Conservation (phyloP, 495 filamentous ascomycete species). For the Paragyromitra xinjiangensis region DNA sequence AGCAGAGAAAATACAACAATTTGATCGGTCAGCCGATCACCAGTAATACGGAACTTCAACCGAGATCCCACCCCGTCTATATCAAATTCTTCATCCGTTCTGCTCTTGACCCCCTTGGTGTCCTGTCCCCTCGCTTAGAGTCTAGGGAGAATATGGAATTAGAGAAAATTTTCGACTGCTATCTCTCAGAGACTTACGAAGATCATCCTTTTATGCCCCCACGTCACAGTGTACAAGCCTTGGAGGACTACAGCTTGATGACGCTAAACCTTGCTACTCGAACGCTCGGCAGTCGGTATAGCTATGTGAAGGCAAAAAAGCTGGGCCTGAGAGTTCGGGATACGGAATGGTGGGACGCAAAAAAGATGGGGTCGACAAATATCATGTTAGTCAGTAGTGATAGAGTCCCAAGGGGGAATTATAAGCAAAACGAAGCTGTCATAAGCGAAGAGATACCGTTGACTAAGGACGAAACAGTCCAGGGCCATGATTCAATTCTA, state of each 20-base stretch:
- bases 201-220: not conserved
- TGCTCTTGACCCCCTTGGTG: not conserved
- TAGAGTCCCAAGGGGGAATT: conserved; percentile 7
- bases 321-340: not conserved
- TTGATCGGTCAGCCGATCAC: not conserved
- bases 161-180: conserved; percentile 4
- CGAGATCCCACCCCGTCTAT: not conserved
- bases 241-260: conserved; percentile 9
- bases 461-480: too few relatives aligned
- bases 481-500: not conserved
- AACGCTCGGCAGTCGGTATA: conserved; percentile 3
- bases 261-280: not conserved
- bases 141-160: not conserved
- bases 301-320: not conserved
- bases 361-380: not conserved
- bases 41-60: not conserved
- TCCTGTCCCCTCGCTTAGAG: not conserved
- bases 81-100: conserved; percentile 6
- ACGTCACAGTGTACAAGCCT: too few relatives aligned
- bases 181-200: conserved; percentile 1
- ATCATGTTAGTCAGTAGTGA: conserved; percentile 13
- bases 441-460: not conserved
- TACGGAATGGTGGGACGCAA: not conserved
- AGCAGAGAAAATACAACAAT: not conserved
- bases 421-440: not conserved